A percentile compares a stretch with the other conserved stretches of the same genome.
Evolutionary conservation across 352 stramenopile genomes (phyloP).

Genomic region (Pythium volutum): DNA sequence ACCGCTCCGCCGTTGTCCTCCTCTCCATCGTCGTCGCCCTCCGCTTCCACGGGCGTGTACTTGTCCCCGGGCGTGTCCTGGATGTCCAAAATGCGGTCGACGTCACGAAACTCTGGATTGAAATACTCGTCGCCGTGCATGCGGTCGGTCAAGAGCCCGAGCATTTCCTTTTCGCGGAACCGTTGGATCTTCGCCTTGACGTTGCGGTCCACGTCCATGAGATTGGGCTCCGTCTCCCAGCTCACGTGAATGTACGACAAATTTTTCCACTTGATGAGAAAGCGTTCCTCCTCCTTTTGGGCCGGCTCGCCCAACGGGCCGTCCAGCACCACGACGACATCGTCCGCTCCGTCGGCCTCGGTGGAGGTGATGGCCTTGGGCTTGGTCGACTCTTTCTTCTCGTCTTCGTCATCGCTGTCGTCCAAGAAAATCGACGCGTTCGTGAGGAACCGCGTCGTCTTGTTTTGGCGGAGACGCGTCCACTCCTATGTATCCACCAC

Average conservation of each 20-base stretch:
- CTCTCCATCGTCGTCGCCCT: constrained; percentile 36
- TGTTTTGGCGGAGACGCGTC: constrained; percentile 67
- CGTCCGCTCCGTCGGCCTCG: constrained; percentile 1
- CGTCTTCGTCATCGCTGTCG: constrained; percentile 42
- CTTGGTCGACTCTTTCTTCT: constrained; percentile 2
- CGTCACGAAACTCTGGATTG: constrained; percentile 85
- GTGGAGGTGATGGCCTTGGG: too few species aligned
- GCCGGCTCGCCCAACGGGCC: constrained; percentile 3
- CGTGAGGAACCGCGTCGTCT: constrained; percentile 71
- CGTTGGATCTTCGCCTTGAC: constrained; percentile 86
- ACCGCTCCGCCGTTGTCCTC: constrained; percentile 18
- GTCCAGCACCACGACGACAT: constrained; percentile 22
- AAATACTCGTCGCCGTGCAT: constrained; percentile 88
- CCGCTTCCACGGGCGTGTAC: constrained; percentile 51
- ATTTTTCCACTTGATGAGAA: constrained; percentile 90
- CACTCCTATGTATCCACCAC: constrained; percentile 35
- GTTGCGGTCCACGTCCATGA: constrained; percentile 83
- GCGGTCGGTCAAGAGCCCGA: constrained; percentile 41
- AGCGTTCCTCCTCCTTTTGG: constrained; percentile 67
- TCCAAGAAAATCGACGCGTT: constrained; percentile 83
- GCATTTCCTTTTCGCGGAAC: constrained; percentile 74
- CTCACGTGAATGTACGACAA: constrained; percentile 89
- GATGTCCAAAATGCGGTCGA: constrained; percentile 89
- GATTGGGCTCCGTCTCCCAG: constrained; percentile 85
- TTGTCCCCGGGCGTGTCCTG: constrained; percentile 71